phyloP scores from a whole-genome alignment of 805 yeast species.

The Starmerella floricola region DNA sequence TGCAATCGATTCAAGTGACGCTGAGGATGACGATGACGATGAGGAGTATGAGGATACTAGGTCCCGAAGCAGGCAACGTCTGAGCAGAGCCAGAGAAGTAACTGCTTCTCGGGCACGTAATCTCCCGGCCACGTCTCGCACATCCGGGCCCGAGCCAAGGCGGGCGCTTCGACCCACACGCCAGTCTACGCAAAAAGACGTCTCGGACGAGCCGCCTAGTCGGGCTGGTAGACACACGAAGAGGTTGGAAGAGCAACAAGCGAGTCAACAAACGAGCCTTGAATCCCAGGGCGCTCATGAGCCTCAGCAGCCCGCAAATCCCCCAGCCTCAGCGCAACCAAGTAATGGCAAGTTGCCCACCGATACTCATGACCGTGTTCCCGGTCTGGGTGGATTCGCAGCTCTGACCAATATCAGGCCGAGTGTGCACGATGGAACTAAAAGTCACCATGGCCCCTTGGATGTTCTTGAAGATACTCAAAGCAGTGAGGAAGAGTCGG shows the following conservation, averaged over 20 bases:
- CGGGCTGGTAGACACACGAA: too few relatives aligned
- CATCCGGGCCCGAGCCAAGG: too few relatives aligned
- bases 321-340: background rate
- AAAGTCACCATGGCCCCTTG: background rate
- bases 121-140: too few relatives aligned
- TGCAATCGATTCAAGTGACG: too few relatives aligned
- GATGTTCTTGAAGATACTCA: background rate
- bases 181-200: background rate
- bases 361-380: background rate
- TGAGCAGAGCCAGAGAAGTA: background rate
- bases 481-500: slow-evolving; percentile 12
- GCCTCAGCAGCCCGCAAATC: background rate
- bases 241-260: too few relatives aligned
- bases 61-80: slow-evolving; percentile 2
- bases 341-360: background rate
- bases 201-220: too few relatives aligned
- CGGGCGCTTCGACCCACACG: background rate
- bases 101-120: slow-evolving; percentile 2
- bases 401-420: background rate
- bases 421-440: slow-evolving; percentile 6
- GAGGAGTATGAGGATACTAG: slow-evolving; percentile 4
- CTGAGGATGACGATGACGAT: background rate
- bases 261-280: too few relatives aligned
- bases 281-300: too few relatives aligned
- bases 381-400: slow-evolving; percentile 12